Base-by-base conservation (phyloP, 345 rosid species). In the Camelina sativa region DNA sequence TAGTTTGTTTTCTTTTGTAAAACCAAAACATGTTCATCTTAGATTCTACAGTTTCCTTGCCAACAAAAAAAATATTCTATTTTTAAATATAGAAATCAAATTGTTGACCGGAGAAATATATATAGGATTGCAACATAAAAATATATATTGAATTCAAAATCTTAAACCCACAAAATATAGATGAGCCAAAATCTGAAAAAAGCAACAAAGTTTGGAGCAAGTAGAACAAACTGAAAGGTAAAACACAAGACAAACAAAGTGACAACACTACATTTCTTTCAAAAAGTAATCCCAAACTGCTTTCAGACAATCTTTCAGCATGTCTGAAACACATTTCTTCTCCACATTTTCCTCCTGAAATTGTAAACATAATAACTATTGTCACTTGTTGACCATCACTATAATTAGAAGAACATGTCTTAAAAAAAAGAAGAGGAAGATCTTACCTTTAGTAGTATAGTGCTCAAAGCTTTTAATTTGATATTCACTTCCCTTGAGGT, bases 401-500 rank as follows among this genome's bases (percentile, higher is more conserved):
- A 28, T 8, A 50, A 7, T 40, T 74, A 30, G 13, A 38, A 58
- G 35, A 28, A 28, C 73, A 59, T 38, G 41, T 28, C 30, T 28
- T 74, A 25, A 28, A 28, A 28, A 28, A 6, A 47, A 16, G 2
- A 4, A 28, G 30, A 28, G 30, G 30, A 28, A 28, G 5, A 28
- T 30, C 11, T 59, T 67, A 67, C 79, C 74, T 60, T 67, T 32
- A 67, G 20, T 67, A 75, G 74, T 67, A 51, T 61, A 61, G 17
- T 20, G 63, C 50, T 52, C 5, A 68, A 75, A 30, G 56, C 84
- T 73, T 81, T 83, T 79, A 86, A 71, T 75, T 87, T 86, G 61
- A 88, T 50, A 71, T 9, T 6, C 55, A 79, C 62, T 75, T 89
- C 89, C 57, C 63, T 80, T 0, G 80, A 7, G 13, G 65, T 15